phyloP scores from a whole-genome alignment of 768 basidiomycete genomes.

The Lactarius evosmus region DNA sequence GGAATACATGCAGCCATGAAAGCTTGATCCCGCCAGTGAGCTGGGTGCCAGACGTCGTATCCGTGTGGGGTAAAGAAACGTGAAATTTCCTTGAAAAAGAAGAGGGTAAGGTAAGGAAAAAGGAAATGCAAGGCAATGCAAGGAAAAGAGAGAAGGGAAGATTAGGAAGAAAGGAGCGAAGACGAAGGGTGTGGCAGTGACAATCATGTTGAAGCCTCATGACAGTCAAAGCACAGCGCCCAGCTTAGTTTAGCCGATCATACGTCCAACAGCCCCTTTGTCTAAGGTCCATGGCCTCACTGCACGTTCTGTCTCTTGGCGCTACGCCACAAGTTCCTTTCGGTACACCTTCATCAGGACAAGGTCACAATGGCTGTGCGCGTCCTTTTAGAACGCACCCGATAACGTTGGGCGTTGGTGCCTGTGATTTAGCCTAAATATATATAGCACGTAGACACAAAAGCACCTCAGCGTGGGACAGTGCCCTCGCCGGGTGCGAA shows the following conservation, averaged over 20 bases:
- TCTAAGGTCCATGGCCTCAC: background rate
- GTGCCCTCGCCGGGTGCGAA: background rate
- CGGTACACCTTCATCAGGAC: background rate
- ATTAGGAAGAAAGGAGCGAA: background rate
- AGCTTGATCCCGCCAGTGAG: background rate
- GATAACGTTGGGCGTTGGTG: background rate
- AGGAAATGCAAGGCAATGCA: no score
- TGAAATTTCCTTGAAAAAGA: background rate
- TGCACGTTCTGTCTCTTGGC: background rate
- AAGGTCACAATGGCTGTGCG: slow-evolving; percentile 1
- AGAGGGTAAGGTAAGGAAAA: background rate
- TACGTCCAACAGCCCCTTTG: background rate
- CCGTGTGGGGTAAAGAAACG: background rate
- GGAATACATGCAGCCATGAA: slow-evolving; percentile 22
- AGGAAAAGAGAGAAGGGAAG: background rate
- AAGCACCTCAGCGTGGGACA: slow-evolving; percentile 1
- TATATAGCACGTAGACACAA: background rate
- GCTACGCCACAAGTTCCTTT: slow-evolving; percentile 3
- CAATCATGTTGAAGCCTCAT: slow-evolving; percentile 3
- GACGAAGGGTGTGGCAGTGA: slow-evolving; percentile 14
- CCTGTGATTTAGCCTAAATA: slow-evolving; percentile 3
- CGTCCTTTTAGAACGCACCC: background rate
- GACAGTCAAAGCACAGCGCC: slow-evolving; percentile 1
- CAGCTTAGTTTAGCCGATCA: background rate
- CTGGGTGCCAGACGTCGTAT: slow-evolving; percentile 6